Evolutionary conservation across 1,284 basidiomycete genomes (phyloP), one percentile per base, ranked within the genome.

Genomic region (Ceratobasidium sp.): DNA sequence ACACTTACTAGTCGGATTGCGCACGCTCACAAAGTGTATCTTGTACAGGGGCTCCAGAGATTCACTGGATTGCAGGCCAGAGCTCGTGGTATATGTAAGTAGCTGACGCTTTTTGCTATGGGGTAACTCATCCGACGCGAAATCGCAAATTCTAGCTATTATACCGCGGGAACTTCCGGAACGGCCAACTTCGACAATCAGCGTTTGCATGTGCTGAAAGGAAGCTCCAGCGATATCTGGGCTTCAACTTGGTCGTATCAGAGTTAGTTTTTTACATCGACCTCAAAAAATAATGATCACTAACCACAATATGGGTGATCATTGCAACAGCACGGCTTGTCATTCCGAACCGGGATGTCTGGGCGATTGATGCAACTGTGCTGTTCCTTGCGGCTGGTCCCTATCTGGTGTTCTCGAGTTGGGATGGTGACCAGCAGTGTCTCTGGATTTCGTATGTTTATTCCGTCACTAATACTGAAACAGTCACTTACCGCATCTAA

Each of bases 21-120:
- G 39, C 18, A 18, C 26, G 33, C 33, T 33, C 33, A 33, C 33
- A 33, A 33, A 33, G 33, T 33, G 33, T 33, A 33, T 33, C 33
- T 33, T 33, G 33, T 33, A 33, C 28, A 79, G 78, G 78, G 78
- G 78, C 78, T 49, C 78, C 78, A 20, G 78, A 79, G 39, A 68
- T 79, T 51, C 78, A 79, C 23, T 66, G 33, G 70, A 66, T 79
- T 44, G 56, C 33, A 28, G 63, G 33, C 33, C 33, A 33, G 33
- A 33, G 78, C 7, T 39, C 63, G 23, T 79, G 78, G 78, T 79
- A 63, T 46, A 79, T 79, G 78, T 79, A 6, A 61, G 78, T 66
- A 18, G 28, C 49, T 51, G 15, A 51, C 49, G 51, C 39, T 10
- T 68, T 33, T 33, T 33, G 33, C 33, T 33, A 33, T 33, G 33